phyloP scores from a whole-genome alignment of 257 asterid species.

The Misopates orontium region DNA sequence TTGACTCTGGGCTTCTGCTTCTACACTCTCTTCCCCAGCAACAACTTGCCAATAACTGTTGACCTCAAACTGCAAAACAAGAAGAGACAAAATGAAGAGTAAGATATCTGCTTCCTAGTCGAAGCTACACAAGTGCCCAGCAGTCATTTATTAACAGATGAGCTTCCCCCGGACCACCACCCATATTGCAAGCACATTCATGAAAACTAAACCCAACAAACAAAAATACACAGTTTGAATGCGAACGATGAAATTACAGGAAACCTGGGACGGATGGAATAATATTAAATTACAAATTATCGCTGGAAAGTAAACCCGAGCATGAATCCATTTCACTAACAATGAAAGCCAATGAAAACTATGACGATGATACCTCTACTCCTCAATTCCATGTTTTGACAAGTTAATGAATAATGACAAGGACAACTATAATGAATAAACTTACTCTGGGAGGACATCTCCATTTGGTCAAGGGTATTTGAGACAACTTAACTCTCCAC shows the following conservation, averaged over 20 bases:
- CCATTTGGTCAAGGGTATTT: slow-evolving; percentile 59
- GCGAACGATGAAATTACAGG: too few relatives aligned
- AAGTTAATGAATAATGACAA: slow-evolving; percentile 9
- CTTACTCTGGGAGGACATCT: slow-evolving; percentile 50
- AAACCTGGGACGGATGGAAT: too few relatives aligned
- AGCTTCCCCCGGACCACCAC: background rate
- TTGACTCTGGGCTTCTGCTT: slow-evolving; percentile 37
- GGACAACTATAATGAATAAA: slow-evolving; percentile 7
- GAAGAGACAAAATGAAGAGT: slow-evolving; percentile 3
- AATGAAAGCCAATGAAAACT: too few relatives aligned
- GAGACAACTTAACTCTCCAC: slow-evolving; percentile 39
- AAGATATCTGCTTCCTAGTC: background rate
- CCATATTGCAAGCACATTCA: background rate
- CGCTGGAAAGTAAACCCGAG: too few relatives aligned
- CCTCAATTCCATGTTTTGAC: background rate
- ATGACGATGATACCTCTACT: background rate
- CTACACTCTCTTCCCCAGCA: slow-evolving; percentile 64
- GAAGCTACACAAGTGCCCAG: background rate
- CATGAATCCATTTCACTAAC: too few relatives aligned
- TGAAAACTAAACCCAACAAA: background rate
- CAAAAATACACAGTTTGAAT: background rate
- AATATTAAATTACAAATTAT: too few relatives aligned
- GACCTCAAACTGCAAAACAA: slow-evolving; percentile 44
- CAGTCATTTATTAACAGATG: background rate
- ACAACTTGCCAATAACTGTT: slow-evolving; percentile 44